phyloP scores from a whole-genome alignment of 805 yeast species.

The Diddensiella santjacobensis region DNA sequence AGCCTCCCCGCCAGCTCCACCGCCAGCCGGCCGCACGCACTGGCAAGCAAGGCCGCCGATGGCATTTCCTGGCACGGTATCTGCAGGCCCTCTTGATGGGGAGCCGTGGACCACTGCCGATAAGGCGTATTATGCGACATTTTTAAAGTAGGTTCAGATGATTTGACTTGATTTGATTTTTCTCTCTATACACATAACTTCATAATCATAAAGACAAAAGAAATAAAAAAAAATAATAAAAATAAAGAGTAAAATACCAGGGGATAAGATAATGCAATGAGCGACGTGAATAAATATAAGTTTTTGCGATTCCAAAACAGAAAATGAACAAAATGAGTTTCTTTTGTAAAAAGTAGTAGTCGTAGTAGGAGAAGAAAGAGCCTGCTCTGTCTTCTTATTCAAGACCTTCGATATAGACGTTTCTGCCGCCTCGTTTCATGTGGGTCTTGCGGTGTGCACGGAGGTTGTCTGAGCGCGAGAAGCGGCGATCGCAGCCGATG shows the following conservation, averaged over 20 bases:
- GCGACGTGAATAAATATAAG: constrained; percentile 4
- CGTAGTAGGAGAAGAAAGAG: not conserved
- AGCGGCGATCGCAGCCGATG: constrained; percentile 55
- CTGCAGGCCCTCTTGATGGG: not conserved
- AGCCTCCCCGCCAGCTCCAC: not conserved
- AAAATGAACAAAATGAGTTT: not conserved
- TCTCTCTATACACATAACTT: constrained; percentile 1
- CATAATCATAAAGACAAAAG: not conserved
- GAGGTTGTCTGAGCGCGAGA: constrained; percentile 74
- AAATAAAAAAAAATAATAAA: not conserved
- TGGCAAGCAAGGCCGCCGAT: too few species aligned
- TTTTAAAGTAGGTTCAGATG: too few species aligned
- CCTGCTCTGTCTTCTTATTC: constrained; percentile 7
- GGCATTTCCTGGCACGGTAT: too few species aligned
- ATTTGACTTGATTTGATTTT: too few species aligned
- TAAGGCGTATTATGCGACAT: not conserved
- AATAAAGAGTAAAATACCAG: not conserved
- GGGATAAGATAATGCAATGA: not conserved
- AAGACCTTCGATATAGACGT: constrained; percentile 38
- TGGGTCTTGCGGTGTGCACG: constrained; percentile 76
- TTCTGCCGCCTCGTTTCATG: constrained; percentile 40
- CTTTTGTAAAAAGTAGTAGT: too few species aligned
- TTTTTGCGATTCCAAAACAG: not conserved
- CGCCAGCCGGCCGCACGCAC: not conserved
- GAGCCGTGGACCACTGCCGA: not conserved